These are phyloP conservation scores for Drosera spatulata DNA, from an alignment of 179 eudicot genomes.

Conservation along the genomic window DNA sequence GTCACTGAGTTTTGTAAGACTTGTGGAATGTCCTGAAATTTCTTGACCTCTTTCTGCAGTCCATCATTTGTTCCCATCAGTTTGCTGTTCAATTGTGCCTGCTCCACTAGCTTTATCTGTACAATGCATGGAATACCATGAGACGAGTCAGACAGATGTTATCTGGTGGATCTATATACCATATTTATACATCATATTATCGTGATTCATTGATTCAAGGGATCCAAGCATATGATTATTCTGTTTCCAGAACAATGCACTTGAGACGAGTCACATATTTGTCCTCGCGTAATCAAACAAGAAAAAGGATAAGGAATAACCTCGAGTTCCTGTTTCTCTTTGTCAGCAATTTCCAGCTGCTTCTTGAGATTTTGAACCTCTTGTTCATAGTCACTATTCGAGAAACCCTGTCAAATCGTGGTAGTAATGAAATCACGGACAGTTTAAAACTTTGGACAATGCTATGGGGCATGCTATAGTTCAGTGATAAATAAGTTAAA, in stretches of 20 bases:
- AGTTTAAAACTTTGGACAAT: too few species aligned
- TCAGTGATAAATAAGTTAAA: conserved; percentile 1
- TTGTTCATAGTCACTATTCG: conserved; percentile 31
- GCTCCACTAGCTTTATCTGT: conserved; percentile 43
- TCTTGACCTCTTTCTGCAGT: conserved; percentile 53
- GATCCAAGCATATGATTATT: too few species aligned
- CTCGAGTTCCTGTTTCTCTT: conserved; percentile 63
- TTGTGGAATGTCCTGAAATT: conserved; percentile 44
- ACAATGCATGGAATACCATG: neutral
- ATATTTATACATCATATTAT: too few species aligned
- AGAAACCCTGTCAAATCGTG: conserved; percentile 22
- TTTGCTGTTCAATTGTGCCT: conserved; percentile 35
- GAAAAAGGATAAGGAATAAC: conserved; percentile 20
- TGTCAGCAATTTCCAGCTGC: conserved; percentile 40
- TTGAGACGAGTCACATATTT: too few species aligned
- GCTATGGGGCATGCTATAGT: neutral
- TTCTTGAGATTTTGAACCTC: conserved; percentile 54
- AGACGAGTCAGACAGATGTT: too few species aligned
- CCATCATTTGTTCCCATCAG: conserved; percentile 36
- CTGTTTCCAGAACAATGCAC: too few species aligned
- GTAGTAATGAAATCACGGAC: too few species aligned
- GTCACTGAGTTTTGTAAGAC: conserved; percentile 44
- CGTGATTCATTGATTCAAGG: too few species aligned
- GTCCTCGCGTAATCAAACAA: too few species aligned
- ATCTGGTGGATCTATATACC: too few species aligned